Conservation (phyloP, 2,329 filamentous ascomycete species). For the Exophiala xenobiotica region DNA sequence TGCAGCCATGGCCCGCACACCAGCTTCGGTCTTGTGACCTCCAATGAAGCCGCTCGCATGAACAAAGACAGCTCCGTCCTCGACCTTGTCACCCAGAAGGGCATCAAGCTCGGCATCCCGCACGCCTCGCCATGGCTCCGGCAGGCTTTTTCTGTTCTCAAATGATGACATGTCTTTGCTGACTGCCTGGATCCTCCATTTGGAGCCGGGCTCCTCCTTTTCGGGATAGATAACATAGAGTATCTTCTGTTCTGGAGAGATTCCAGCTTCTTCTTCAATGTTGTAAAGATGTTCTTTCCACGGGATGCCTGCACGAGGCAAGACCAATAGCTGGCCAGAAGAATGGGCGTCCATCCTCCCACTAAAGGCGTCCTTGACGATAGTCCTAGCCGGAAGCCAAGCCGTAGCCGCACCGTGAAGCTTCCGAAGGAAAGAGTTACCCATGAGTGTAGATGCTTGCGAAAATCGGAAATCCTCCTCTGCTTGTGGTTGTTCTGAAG, state of each 20-base stretch:
- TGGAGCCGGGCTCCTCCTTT: constrained; percentile 68
- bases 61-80: constrained; percentile 75
- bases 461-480: constrained; percentile 80
- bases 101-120: constrained; percentile 80
- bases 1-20: constrained; percentile 77
- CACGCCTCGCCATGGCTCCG: constrained; percentile 87
- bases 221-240: constrained; percentile 92
- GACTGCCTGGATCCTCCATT: constrained; percentile 95
- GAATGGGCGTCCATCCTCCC: constrained; percentile 67
- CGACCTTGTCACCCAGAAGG: constrained; percentile 42
- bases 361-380: constrained; percentile 74
- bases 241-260: constrained; percentile 54
- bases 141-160: constrained; percentile 84
- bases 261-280: constrained; percentile 65
- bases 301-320: constrained; percentile 73
- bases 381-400: constrained; percentile 83
- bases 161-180: constrained; percentile 82
- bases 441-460: constrained; percentile 76
- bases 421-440: constrained; percentile 80
- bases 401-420: constrained; percentile 71
- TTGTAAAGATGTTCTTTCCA: constrained; percentile 97
- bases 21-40: constrained; percentile 87
- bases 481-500: constrained; percentile 60
- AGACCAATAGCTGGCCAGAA: constrained; percentile 75
- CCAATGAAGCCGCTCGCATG: constrained; percentile 96